Evolutionary conservation across 1,284 basidiomycete genomes (phyloP), one percentile per base, ranked within the genome.

Genomic region (Puccinia triticina): DNA sequence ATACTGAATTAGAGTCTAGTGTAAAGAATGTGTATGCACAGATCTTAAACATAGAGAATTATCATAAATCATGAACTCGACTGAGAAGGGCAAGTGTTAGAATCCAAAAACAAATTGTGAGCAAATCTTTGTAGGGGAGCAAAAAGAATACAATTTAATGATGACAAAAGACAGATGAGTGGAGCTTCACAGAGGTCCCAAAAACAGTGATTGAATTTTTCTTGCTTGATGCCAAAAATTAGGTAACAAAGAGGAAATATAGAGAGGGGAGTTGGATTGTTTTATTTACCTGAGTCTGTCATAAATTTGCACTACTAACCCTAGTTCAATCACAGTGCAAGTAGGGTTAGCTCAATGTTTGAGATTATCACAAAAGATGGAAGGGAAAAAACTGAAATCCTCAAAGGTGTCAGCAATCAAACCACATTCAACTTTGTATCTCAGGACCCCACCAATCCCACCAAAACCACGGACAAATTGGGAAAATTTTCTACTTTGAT

Each of bases 401-500:
- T 86, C 84, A 67, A 87, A 53, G 23, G 84, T 83, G 29, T 87
- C 86, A n/a, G 85, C 85, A 46, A 87, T 85, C 75, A 93, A 93
- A 84, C 90, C 90, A 88, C 97, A 94, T 88, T 95, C 94, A 84
- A 97, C 94, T 89, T 97, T 96, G 91, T 97, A 98, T 64, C 95
- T 91, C 84, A 98, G 89, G 83, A 98, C 89, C 48, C 96, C 96
- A 69, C 96, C 96, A 84, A 99, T 97, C 50, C 96, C 96, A 89
- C 96, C 96, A 86, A 99, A 99, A 75, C 96, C 97, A 88, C 96
- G 96, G 86, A 97, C 95, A 89, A 98, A 99, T 88, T 99, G 97
- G 67, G 94, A 94, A 48, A 97, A 97, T 87, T 99, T 97, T 87
- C 98, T 96, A n/a, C 94, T 96, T 74, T 87, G 88, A 87, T 89